A percentile compares a stretch with the other conserved stretches of the same genome.
These are phyloP conservation scores for Ascobolus immersus DNA, from an alignment of 495 filamentous ascomycete species.

Conservation along the genomic window DNA sequence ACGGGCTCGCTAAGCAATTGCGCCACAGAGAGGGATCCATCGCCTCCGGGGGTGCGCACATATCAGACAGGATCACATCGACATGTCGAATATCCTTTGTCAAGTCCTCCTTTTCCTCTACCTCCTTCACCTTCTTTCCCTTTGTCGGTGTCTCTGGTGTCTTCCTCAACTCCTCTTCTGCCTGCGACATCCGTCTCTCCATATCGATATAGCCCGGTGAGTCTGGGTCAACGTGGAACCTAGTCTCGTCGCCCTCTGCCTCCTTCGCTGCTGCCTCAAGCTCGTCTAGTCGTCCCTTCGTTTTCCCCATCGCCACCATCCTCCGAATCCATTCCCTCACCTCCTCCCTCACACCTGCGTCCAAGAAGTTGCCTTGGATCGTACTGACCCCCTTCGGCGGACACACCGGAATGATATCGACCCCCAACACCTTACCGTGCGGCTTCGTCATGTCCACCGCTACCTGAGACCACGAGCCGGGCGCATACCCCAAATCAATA, in stretches of 20 bases:
- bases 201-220: slow-evolving; percentile 30
- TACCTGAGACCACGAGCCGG: slow-evolving; percentile 70
- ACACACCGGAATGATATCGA: slow-evolving; percentile 78
- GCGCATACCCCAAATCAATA: slow-evolving; percentile 85
- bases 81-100: too few species aligned
- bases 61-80: slow-evolving; percentile 92
- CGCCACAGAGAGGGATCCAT: slow-evolving; percentile 52
- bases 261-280: slow-evolving; percentile 8
- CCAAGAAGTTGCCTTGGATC: slow-evolving; percentile 81
- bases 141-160: too few species aligned
- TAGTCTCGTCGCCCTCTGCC: slow-evolving; percentile 11
- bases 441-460: slow-evolving; percentile 53
- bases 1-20: slow-evolving; percentile 73
- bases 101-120: slow-evolving; percentile 17
- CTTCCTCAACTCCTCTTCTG: too few species aligned
- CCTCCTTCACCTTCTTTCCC: slow-evolving; percentile 15
- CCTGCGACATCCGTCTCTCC: slow-evolving; percentile 20
- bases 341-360: slow-evolving; percentile 17
- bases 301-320: slow-evolving; percentile 1
- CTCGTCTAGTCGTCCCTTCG: slow-evolving; percentile 4
- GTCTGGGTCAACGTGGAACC: too few species aligned
- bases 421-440: slow-evolving; percentile 54
- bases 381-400: slow-evolving; percentile 73
- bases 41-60: slow-evolving; percentile 89
- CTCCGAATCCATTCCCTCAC: slow-evolving; percentile 1